Evolutionary conservation across 345 rosid species (phyloP).

Genomic region (Clarkia xantiana): DNA sequence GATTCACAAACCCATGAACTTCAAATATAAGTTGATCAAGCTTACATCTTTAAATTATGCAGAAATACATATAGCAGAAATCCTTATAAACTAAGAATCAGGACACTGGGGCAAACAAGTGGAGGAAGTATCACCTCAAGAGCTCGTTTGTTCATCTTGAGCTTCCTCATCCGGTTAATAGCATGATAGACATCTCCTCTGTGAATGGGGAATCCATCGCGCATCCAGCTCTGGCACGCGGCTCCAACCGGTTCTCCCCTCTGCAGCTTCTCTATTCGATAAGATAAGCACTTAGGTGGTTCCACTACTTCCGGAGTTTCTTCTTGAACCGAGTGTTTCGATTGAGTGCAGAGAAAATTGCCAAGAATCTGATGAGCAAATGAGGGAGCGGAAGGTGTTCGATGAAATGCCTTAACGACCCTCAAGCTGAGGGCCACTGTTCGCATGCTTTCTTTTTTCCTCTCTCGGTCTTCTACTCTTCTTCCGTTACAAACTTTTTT

Average conservation of each 20-base stretch:
- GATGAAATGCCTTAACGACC: slow-evolving; percentile 39
- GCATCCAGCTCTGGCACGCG: slow-evolving; percentile 84
- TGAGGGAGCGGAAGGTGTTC: slow-evolving; percentile 17
- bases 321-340: slow-evolving; percentile 1
- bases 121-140: slow-evolving; percentile 34
- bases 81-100: neutral
- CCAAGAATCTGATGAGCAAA: slow-evolving; percentile 6
- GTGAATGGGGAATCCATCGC: slow-evolving; percentile 66
- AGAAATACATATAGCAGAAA: neutral
- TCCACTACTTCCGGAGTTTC: slow-evolving; percentile 12
- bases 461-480: neutral
- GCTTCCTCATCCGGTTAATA: slow-evolving; percentile 68
- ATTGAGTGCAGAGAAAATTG: slow-evolving; percentile 23
- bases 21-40: neutral
- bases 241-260: slow-evolving; percentile 48
- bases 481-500: too few relatives aligned
- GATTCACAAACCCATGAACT: slow-evolving; percentile 6
- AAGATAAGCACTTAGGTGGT: slow-evolving; percentile 41
- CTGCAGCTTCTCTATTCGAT: slow-evolving; percentile 58
- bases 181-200: slow-evolving; percentile 66
- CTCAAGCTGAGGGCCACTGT: neutral
- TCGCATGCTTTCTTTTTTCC: neutral
- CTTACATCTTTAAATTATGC: neutral
- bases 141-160: slow-evolving; percentile 52
- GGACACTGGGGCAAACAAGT: neutral